phyloP scores from a whole-genome alignment of 2,329 filamentous ascomycete genomes.

The Bipolaris gigantea region DNA sequence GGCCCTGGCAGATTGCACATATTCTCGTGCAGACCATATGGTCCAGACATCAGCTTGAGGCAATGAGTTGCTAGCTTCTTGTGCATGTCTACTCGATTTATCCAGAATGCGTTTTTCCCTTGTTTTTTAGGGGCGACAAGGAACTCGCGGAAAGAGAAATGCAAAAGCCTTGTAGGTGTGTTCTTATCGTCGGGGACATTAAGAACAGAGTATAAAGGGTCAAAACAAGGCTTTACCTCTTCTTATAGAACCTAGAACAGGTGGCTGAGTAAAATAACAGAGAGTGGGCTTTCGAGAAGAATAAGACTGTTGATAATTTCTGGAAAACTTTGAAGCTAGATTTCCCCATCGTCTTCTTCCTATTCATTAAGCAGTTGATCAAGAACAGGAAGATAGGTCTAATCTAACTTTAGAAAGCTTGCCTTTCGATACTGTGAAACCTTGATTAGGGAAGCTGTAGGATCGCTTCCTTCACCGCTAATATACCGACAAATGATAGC shows the following conservation, averaged over 20 bases:
- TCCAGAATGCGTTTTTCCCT: constrained; percentile 38
- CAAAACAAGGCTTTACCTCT: constrained; percentile 24
- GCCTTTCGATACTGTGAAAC: constrained; percentile 19
- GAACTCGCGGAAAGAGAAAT: constrained; percentile 37
- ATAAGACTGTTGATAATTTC: constrained; percentile 23
- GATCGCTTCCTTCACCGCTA: constrained; percentile 12
- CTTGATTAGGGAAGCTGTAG: neutral
- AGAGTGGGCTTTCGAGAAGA: constrained; percentile 24
- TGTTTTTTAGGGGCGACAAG: constrained; percentile 24
- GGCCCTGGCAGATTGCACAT: constrained; percentile 35
- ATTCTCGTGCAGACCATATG: constrained; percentile 36
- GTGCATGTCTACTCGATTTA: constrained; percentile 44
- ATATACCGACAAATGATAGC: constrained; percentile 32
- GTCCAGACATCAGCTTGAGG: constrained; percentile 40
- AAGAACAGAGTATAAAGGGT: constrained; percentile 34
- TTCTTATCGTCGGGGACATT: constrained; percentile 31
- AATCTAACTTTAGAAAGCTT: constrained; percentile 21
- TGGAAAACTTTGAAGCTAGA: constrained; percentile 15
- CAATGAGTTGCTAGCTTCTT: constrained; percentile 39
- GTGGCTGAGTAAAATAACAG: neutral
- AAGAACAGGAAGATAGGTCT: constrained; percentile 24
- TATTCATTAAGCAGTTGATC: constrained; percentile 31
- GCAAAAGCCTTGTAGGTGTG: constrained; percentile 35
- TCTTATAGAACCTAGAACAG: constrained; percentile 18
- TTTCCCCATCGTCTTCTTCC: constrained; percentile 30